Conservation (phyloP, 1,284 basidiomycete species). For the Fomitopsis palustris region DNA sequence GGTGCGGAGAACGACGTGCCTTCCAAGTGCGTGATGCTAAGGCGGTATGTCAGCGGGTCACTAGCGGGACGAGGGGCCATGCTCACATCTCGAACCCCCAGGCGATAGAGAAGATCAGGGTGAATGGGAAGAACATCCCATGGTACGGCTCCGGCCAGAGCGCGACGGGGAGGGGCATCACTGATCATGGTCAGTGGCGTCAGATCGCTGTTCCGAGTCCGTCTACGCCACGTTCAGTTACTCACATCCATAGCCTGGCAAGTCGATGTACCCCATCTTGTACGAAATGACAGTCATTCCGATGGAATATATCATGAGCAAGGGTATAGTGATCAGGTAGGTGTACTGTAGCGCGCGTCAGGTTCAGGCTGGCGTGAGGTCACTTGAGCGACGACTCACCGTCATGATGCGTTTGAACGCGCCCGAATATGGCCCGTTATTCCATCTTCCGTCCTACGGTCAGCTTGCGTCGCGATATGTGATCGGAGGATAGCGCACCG, state of each 20-base stretch:
- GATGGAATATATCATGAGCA: constrained; percentile 53
- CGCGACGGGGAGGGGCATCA: constrained; percentile 59
- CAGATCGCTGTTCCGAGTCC: not conserved
- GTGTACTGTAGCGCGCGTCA: constrained; percentile 50
- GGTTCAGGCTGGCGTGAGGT: not conserved
- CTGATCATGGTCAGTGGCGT: constrained; percentile 30
- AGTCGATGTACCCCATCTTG: constrained; percentile 50
- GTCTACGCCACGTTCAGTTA: constrained; percentile 1
- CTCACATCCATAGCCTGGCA: constrained; percentile 51
- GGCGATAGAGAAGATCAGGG: constrained; percentile 54
- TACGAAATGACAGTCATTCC: constrained; percentile 73
- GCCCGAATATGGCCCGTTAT: constrained; percentile 57
- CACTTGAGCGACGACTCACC: constrained; percentile 35
- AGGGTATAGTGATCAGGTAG: constrained; percentile 61
- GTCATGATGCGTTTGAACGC: constrained; percentile 81
- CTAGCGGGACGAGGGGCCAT: not conserved
- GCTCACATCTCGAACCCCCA: constrained; percentile 75
- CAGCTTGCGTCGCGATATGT: not conserved
- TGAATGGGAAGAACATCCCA: constrained; percentile 57
- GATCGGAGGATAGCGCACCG: constrained; percentile 36
- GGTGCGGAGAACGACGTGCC: constrained; percentile 34
- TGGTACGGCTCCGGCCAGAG: constrained; percentile 49
- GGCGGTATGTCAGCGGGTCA: not conserved
- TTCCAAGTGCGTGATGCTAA: constrained; percentile 74
- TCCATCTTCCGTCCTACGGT: constrained; percentile 47